Evolutionary conservation across 2,329 filamentous ascomycete species (phyloP).

Genomic region (Cladosporium colombiae): DNA sequence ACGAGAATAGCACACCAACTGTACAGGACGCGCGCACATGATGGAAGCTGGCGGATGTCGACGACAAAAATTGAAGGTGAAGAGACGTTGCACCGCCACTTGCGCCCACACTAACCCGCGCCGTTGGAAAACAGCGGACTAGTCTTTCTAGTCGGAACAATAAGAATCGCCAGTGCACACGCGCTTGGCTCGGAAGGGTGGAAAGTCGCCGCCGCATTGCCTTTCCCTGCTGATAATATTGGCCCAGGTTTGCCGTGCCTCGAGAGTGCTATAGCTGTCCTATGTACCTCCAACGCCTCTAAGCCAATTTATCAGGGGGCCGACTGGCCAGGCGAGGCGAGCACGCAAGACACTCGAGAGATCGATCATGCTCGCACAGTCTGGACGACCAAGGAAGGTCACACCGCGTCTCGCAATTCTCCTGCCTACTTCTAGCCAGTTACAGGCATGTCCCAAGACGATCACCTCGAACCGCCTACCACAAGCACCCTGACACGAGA

Average conservation of each 20-base stretch:
- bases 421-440: neutral
- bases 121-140: neutral
- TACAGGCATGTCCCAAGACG: neutral
- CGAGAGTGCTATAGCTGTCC: no score
- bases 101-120: constrained; percentile 1
- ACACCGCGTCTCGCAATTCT: neutral
- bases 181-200: constrained; percentile 7
- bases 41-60: constrained; percentile 9
- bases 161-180: neutral
- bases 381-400: neutral
- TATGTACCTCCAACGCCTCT: neutral
- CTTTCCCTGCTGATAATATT: neutral
- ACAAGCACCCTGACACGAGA: neutral
- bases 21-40: neutral
- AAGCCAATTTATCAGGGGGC: neutral
- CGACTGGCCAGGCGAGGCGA: neutral
- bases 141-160: no score
- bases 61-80: neutral
- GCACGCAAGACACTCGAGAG: neutral
- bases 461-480: neutral
- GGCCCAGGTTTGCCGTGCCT: neutral
- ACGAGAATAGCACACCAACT: neutral
- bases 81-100: constrained; percentile 10
- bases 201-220: neutral
- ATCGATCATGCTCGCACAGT: neutral